phyloP scores from a whole-genome alignment of 768 basidiomycete species.

The Rhizopogon vinicolor region DNA sequence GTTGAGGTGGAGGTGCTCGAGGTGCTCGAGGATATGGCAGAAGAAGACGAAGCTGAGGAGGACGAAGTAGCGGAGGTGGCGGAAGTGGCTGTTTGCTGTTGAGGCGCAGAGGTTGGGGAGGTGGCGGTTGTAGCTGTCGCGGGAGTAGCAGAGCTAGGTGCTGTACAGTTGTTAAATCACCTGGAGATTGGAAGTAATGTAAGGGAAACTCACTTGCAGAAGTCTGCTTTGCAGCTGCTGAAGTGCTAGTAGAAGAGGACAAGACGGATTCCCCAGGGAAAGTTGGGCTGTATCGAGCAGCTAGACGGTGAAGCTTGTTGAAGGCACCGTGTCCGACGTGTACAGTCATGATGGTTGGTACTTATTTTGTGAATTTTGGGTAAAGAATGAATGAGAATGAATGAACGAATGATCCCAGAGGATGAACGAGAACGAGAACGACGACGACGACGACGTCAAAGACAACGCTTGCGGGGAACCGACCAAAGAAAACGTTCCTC shows the following conservation, averaged over 20 bases:
- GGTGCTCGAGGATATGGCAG: background rate
- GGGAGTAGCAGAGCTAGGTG: background rate
- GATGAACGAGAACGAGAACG: background rate
- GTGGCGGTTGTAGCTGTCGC: slow-evolving; percentile 14
- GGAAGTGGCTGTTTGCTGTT: slow-evolving; percentile 1
- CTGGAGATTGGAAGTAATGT: slow-evolving; percentile 3
- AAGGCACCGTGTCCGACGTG: slow-evolving; percentile 13
- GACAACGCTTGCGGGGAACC: too few relatives aligned
- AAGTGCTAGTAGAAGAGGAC: background rate
- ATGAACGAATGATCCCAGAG: slow-evolving; percentile 13
- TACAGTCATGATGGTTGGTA: slow-evolving; percentile 1
- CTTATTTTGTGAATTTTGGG: background rate
- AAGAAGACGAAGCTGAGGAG: background rate
- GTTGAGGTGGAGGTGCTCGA: background rate
- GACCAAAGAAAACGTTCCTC: background rate
- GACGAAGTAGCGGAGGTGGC: slow-evolving; percentile 4
- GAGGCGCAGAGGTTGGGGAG: slow-evolving; percentile 7
- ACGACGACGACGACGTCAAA: background rate
- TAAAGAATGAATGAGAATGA: slow-evolving; percentile 18
- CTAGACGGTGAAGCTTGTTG: slow-evolving; percentile 6
- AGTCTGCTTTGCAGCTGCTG: background rate
- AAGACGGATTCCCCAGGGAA: background rate
- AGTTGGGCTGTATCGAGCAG: slow-evolving; percentile 9
- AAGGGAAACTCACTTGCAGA: background rate
- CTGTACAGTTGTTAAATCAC: background rate